Evolutionary conservation across 345 rosid genomes (phyloP), one percentile per base, ranked within the genome.

Genomic region (Citrus mangshanensis): DNA sequence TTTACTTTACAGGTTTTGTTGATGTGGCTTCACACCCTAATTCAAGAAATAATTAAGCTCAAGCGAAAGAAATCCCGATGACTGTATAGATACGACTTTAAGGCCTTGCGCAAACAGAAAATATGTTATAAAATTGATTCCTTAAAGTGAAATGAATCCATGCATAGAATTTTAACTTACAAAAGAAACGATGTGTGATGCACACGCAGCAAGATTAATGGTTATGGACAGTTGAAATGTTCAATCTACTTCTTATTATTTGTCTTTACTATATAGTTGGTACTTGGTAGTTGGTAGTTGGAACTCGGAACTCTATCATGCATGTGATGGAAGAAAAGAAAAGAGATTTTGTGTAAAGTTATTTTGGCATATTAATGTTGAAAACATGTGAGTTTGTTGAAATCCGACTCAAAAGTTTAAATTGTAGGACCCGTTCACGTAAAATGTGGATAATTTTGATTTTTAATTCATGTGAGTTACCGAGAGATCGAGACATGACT

Each of bases 1-100:
- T 55, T 22, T 62, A 63, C 84, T 86, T 86, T 86, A 80, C 79
- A 75, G 68, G 78, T 61, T 51, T 70, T 14, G 65, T 46, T 37
- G 84, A 27, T 21, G 18, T 60, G 9, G 68, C 40, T 61, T 61
- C 9, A 27, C 40, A 61, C 77, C 68, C 38, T 74, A 61, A 40
- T 35, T 6, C 12, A 66, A 35, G 25, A 34, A 65, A 34, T 14
- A 16, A 51, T 4, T 28, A 30, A 63, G 22, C 68, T 12, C n/a
- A 55, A n/a, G n/a, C 8, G n/a, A 73, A 35, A 35, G 76, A 73
- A 56, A 16, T 51, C 19, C 56, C 56, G 4, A 16, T 16, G 56
- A 9, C 56, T 51, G 8, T 6, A 65, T 19, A 34, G 24, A 34
- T 65, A 34, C 24, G 35, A 65, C 42, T 65, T 65, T 65, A 34